Base-by-base conservation (phyloP, 2,329 filamentous ascomycete species). In the Diaporthe destruens region DNA sequence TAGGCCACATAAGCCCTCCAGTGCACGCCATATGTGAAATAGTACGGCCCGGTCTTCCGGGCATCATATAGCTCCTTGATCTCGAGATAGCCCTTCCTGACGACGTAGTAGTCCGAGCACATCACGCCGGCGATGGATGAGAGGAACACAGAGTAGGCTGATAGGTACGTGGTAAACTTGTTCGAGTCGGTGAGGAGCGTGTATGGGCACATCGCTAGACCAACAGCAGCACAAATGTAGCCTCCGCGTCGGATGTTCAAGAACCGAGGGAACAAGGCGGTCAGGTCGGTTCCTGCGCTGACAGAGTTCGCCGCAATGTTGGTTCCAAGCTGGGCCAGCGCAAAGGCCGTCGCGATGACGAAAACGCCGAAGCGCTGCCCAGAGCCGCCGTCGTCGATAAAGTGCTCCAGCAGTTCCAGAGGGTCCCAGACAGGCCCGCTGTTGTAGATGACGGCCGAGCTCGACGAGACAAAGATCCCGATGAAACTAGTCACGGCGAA, bases 121-220 rank as follows among this genome's bases (percentile, higher is more conserved):
- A 98, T 96, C 75, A 97, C 94, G n/a, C 95, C 95, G 0, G 94
- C 95, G 75, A 98, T 97, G 55, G 93, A 94, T 73, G 93, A 95
- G n/a, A 98, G 88, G 83, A 98, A 98, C 71, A 98, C 94, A 3
- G 93, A 95, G 85, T 98, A 98, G 1, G 95, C 93, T 0, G 93
- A 96, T 0, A 98, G 90, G 80, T 98, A 98, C 4, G 94, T 97
- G 0, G 94, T 96, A 84, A 98, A 98, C 82, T 92, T 91, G 85
- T 96, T 97, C 56, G 90, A 89, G 56, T 86, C 85, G 2, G 88
- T 90, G 11, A 97, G 88, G 0, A 98, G 88, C 74, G 93, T 93
- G 89, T 92, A 96, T 0, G 95, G 95, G 80, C 94, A 96, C 89
- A 98, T 97, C 75, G 91, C 92, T 16, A 98, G 86, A 70, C 94